Base-by-base conservation (phyloP, 192 early-diverging fungal genomes). In the Paraglomus occultum region DNA sequence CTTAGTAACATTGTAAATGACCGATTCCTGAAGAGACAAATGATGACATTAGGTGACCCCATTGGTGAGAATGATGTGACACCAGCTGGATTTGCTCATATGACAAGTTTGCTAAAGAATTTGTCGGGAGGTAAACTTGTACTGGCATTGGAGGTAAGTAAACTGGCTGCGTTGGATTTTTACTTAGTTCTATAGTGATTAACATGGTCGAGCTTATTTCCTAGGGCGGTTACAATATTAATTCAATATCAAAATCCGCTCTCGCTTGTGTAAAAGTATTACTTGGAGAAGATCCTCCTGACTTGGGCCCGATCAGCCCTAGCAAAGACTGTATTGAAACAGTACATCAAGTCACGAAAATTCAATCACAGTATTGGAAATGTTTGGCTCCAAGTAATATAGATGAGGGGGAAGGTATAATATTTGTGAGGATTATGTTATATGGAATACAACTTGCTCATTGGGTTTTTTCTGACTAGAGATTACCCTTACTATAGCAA, bases 191-290 rank as follows among this genome's bases (percentile, higher is more conserved):
- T 18, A 23, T 22, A 43, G 31, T 52, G 14, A 9, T 60, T 42
- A 22, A 5, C 14, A 51, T 15, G 15, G 12, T 55, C 10, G 18
- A 57, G 23, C 38, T 67, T 48, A 54, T 22, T 71, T 62, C 23
- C 59, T 22, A 86, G 74, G 95, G 95, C 51, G 95, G 95, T 0
- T 95, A 96, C 71, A 93, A 94, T 57, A 55, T 93, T 18, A 82
- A 90, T 14, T 87, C 91, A 0, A 85, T 91, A 31, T 79, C 92
- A 8, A 77, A 85, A 14, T 94, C 91, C 14, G 85, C 91, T 2
- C 69, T 88, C 40, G 94, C 88, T 0, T 95, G 93, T 69, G 87
- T 87, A 62, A 78, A 83, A 61, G 85, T 87, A 8, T 77, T 97
- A 15, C 74, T 95, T 12, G 88, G 85, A 6, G 82, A 93, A 57